A percentile compares a stretch with the other conserved stretches of the same genome.
Evolutionary conservation across 2,329 filamentous ascomycete genomes (phyloP).

Genomic region (Blastomyces silverae): DNA sequence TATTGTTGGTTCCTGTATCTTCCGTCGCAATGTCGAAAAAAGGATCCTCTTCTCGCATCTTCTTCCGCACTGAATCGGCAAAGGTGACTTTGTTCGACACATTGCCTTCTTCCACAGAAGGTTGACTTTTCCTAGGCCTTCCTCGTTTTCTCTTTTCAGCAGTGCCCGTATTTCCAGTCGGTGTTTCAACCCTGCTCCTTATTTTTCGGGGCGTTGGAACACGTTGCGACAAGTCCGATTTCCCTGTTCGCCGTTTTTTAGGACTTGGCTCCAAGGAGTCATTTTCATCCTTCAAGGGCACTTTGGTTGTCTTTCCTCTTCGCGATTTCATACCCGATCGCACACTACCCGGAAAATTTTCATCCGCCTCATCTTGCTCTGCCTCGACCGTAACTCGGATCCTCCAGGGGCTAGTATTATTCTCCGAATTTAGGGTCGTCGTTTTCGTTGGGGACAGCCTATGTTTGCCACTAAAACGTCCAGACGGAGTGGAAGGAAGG

Average conservation of each 20-base stretch:
- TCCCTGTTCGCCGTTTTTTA: slow-evolving; percentile 38
- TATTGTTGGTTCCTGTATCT: slow-evolving; percentile 24
- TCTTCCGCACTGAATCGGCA: slow-evolving; percentile 17
- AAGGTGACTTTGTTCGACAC: slow-evolving; percentile 11
- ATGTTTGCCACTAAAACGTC: slow-evolving; percentile 23
- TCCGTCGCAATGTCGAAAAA: slow-evolving; percentile 31
- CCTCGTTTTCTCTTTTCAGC: slow-evolving; percentile 34
- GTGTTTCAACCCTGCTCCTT: slow-evolving; percentile 20
- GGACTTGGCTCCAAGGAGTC: slow-evolving; percentile 34
- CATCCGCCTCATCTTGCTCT: slow-evolving; percentile 38
- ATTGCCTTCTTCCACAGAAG: slow-evolving; percentile 19
- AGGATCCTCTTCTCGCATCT: slow-evolving; percentile 25
- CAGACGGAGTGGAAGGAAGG: slow-evolving; percentile 35
- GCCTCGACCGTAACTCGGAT: slow-evolving; percentile 45
- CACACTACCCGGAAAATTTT: slow-evolving; percentile 22
- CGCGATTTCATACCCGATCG: not conserved
- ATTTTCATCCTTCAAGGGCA: slow-evolving; percentile 38
- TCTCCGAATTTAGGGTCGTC: slow-evolving; percentile 31
- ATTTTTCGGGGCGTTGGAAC: slow-evolving; percentile 34
- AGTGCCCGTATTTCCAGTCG: slow-evolving; percentile 27
- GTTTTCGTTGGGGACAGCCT: slow-evolving; percentile 35
- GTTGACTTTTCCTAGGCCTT: slow-evolving; percentile 35
- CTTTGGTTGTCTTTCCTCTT: slow-evolving; percentile 34
- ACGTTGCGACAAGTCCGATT: slow-evolving; percentile 32
- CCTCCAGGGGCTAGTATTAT: slow-evolving; percentile 44